Conservation (phyloP, 2,329 filamentous ascomycete genomes). For the Bipolaris bicolor region DNA sequence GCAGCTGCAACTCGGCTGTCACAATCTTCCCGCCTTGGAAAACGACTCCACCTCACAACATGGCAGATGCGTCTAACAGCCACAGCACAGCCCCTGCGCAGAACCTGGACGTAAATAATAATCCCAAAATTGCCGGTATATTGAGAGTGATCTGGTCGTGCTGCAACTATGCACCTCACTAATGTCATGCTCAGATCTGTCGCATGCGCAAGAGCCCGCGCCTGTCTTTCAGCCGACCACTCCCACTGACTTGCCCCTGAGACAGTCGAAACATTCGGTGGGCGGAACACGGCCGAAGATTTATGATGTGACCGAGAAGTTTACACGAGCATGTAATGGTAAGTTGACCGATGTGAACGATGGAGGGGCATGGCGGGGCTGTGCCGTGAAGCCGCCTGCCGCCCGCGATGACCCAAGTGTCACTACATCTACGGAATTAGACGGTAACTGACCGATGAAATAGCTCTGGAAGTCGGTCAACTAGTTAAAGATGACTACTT, state of each 20-base stretch:
- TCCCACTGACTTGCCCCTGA: conserved; percentile 37
- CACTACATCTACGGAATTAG: not conserved
- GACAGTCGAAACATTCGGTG: conserved; percentile 33
- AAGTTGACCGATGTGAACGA: conserved; percentile 19
- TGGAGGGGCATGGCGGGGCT: conserved; percentile 27
- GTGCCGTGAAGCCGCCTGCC: conserved; percentile 4
- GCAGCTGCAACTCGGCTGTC: conserved; percentile 28
- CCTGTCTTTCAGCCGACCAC: conserved; percentile 22
- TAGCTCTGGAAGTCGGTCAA: conserved; percentile 78
- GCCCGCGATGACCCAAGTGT: not conserved
- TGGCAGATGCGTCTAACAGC: conserved; percentile 38
- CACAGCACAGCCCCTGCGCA: conserved; percentile 31
- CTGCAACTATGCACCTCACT: not conserved
- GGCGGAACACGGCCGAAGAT: conserved; percentile 45
- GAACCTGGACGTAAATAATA: conserved; percentile 9
- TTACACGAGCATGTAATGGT: conserved; percentile 60
- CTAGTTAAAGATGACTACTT: conserved; percentile 94
- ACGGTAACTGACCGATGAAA: conserved; percentile 19
- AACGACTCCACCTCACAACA: conserved; percentile 42
- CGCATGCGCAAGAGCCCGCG: conserved; percentile 24
- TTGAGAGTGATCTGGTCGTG: conserved; percentile 19
- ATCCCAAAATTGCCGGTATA: conserved; percentile 27
- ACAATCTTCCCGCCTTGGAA: conserved; percentile 40
- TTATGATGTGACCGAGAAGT: conserved; percentile 63
- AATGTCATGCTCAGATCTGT: conserved; percentile 20